Evolutionary conservation across 2,329 filamentous ascomycete genomes (phyloP).

Genomic region (Lachnellula occidentalis): DNA sequence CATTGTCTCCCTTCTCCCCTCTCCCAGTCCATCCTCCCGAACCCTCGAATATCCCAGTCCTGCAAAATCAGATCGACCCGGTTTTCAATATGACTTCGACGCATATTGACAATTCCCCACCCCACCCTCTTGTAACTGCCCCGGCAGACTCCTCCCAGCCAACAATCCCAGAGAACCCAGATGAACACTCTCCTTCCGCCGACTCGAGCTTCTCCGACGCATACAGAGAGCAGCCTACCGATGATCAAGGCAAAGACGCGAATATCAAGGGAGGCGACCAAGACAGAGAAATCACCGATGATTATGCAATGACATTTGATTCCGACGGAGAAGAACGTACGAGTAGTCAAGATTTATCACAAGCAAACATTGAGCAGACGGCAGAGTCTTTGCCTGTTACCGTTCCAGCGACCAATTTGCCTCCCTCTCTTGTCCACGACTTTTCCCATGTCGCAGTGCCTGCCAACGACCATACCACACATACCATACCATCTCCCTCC

Average conservation of each 20-base stretch:
- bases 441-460: slow-evolving; percentile 15
- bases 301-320: slow-evolving; percentile 35
- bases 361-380: slow-evolving; percentile 26
- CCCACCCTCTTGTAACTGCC: slow-evolving; percentile 13
- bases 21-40: slow-evolving; percentile 63
- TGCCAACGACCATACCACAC: slow-evolving; percentile 16
- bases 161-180: slow-evolving; percentile 6
- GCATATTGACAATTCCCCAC: slow-evolving; percentile 40
- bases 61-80: slow-evolving; percentile 68
- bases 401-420: slow-evolving; percentile 19
- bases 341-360: slow-evolving; percentile 31
- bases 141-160: slow-evolving; percentile 9
- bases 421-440: slow-evolving; percentile 13
- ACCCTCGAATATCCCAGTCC: slow-evolving; percentile 62
- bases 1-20: slow-evolving; percentile 64
- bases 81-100: slow-evolving; percentile 62
- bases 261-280: slow-evolving; percentile 10
- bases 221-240: slow-evolving; percentile 28
- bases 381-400: slow-evolving; percentile 21
- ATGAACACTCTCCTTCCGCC: slow-evolving; percentile 16
- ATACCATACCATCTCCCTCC: slow-evolving; percentile 16
- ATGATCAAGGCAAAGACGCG: slow-evolving; percentile 14
- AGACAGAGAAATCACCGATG: slow-evolving; percentile 28
- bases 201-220: slow-evolving; percentile 32
- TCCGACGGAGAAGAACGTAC: slow-evolving; percentile 30